Evolutionary conservation across 192 early-diverging fungal species (phyloP), one percentile per base, ranked within the genome.

Genomic region (Tieghemiomyces parasiticus): DNA sequence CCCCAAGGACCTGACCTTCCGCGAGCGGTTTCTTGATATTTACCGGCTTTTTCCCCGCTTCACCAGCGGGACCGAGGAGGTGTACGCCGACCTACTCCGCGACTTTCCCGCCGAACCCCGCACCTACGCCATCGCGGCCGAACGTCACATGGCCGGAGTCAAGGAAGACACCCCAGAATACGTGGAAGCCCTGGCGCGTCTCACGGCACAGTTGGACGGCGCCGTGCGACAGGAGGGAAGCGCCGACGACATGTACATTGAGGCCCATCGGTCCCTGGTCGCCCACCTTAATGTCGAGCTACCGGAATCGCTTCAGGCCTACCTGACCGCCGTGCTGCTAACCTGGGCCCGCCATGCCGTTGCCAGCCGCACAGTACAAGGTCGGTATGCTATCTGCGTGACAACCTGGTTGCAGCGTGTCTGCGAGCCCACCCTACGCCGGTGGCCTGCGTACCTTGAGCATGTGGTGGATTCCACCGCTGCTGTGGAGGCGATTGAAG

Each of bases 1-100:
- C 47, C 84, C 89, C 2, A 59, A 71, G 31, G 79, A 87, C 49
- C 72, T 93, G 33, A 60, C 70, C 0, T 93, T 97, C 73, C 81
- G 91, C 26, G 70, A 79, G 19, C 70, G 75, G 60, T 88, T 93
- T 64, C 52, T 87, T 24, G 73, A 81, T 19, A 71, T 93, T 22
- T 82, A 20, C 24, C 50, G 26, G 26, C 50, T 29, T 13, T 52
- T 52, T 24, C 50, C 50, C 4, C 50, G 50, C 26, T 52, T 52
- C 30, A 20, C 26, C 8, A 28, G 14, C 6, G 24, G 14, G 24
- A 14, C 26, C 22, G 24, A 24, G 0, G 24, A 29, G 2, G 26
- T 52, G 8, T 52, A 52, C 50, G 14, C 24, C 6, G 14, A 13
- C 24, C 12, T 52, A 13, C 13, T 24, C 12, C 19, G 26, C 13